Base-by-base conservation (phyloP, 129 eudicot species). In the Flaveria trinervia region DNA sequence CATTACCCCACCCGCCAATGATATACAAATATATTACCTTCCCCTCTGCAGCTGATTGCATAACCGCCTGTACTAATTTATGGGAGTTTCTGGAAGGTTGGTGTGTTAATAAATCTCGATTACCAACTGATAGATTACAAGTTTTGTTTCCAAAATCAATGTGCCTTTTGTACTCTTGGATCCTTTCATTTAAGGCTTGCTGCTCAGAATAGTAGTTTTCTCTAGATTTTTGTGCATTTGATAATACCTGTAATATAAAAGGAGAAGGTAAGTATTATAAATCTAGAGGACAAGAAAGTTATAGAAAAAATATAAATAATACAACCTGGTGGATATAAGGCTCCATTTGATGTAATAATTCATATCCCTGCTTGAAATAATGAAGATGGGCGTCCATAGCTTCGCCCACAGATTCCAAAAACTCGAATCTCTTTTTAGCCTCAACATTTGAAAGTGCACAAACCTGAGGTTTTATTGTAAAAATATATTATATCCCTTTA, bases 331-430 rank as follows among this genome's bases (percentile, higher is more conserved):
- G 80, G 39, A 93, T 90, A 76, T 75, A 90, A 78, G 98, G 98
- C 80, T 93, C 96, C 96, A 93, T 87, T 75, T 88, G 96, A 87
- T 85, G 96, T 77, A 93, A 83, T n/a, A 93, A 85, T 70, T 93
- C 98, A 51, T 93, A 93, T 17, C 96, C 98, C 93, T 89, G 91
- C 79, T 91, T 93, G 70, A 90, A 93, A 77, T 78, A 93, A 64
- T 80, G 87, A 76, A 93, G 98, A 83, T 93, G 98, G 62, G 97
- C 89, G n/a, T 87, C 93, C 98, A 93, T 89, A 65, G 91, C 84
- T 74, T 86, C 91, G 72, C 96, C 87, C 55, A 93, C 89, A 65
- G 93, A 93, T 84, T 90, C 98, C 82, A 93, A 48, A 77, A 93
- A 89, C 79, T 93, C 98, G 84, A 84, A 93, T 79, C 92, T 88